Evolutionary conservation across 441 rosid species (phyloP).

Genomic region (Brassica balearica): DNA sequence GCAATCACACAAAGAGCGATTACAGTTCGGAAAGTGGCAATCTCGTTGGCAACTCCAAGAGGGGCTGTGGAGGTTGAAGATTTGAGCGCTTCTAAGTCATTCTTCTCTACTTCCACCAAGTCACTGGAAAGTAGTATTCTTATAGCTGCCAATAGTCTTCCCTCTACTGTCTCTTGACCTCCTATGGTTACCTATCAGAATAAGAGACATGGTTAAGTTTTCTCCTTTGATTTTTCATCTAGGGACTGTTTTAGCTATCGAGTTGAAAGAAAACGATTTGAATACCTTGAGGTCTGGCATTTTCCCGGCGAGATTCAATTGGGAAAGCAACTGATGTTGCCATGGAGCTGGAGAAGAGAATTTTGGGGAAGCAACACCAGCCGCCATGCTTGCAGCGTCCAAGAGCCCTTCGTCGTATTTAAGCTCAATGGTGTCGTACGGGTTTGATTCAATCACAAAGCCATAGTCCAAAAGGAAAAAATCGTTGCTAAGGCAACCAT

Average conservation of each 20-base stretch:
- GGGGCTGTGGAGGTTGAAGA: constrained; percentile 72
- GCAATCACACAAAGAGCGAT: constrained; percentile 69
- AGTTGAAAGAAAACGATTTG: constrained; percentile 8
- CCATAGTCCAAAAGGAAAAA: constrained; percentile 87
- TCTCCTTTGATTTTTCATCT: too few relatives aligned
- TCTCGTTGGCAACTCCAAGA: constrained; percentile 70
- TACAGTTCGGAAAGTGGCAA: constrained; percentile 63
- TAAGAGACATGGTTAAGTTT: neutral
- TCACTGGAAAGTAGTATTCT: constrained; percentile 64
- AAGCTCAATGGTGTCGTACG: constrained; percentile 77
- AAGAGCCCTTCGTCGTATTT: constrained; percentile 76
- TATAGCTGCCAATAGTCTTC: constrained; percentile 78
- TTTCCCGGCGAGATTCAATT: constrained; percentile 67
- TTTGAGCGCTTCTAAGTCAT: constrained; percentile 55
- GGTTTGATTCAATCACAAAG: constrained; percentile 77
- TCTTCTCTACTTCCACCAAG: constrained; percentile 49
- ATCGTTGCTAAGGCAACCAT: constrained; percentile 82
- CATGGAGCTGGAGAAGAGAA: constrained; percentile 77
- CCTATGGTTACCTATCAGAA: constrained; percentile 70
- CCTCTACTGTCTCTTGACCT: constrained; percentile 69
- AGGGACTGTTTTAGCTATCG: neutral
- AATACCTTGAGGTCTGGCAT: constrained; percentile 68
- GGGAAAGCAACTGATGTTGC: constrained; percentile 64
- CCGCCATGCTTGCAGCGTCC: constrained; percentile 88
- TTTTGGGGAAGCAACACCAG: constrained; percentile 76